These are phyloP conservation scores for Rubroboletus pulcherrimus DNA, from an alignment of 768 basidiomycete genomes.

Conservation along the genomic window DNA sequence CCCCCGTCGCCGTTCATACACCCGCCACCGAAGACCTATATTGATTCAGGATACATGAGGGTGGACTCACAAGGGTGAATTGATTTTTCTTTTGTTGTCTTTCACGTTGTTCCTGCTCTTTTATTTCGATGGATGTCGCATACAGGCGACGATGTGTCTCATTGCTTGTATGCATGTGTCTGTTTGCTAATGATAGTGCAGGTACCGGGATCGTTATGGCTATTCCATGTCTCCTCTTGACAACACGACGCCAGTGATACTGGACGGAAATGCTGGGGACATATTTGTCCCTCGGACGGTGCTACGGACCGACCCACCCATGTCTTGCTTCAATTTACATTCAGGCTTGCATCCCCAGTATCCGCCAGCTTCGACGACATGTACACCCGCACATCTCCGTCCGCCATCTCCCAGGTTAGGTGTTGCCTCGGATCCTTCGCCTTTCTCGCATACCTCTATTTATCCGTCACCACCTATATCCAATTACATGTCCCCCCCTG, in stretches of 20 bases:
- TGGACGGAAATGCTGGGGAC: constrained; percentile 28
- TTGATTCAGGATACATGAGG: constrained; percentile 17
- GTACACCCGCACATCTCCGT: constrained; percentile 26
- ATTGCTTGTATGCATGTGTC: constrained; percentile 9
- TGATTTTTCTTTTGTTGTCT: not conserved
- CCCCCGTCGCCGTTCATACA: constrained; percentile 19
- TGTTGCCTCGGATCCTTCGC: constrained; percentile 21
- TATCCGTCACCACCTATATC: constrained; percentile 28
- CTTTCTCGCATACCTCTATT: constrained; percentile 18
- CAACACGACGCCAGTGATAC: constrained; percentile 33
- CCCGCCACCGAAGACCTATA: constrained; percentile 23
- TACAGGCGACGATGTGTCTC: constrained; percentile 11
- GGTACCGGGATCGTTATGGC: constrained; percentile 27
- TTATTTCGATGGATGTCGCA: constrained; percentile 7
- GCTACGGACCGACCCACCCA: constrained; percentile 15
- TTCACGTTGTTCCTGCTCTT: not conserved
- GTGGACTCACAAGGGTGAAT: constrained; percentile 31
- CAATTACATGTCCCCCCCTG: constrained; percentile 17
- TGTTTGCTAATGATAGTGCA: constrained; percentile 19
- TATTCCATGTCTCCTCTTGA: constrained; percentile 28
- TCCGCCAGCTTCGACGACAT: constrained; percentile 8
- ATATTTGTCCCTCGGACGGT: constrained; percentile 22
- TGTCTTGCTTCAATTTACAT: constrained; percentile 8
- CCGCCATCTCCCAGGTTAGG: constrained; percentile 28
- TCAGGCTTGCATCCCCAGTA: constrained; percentile 1